Conservation (phyloP, 768 basidiomycete genomes). For the Russula virescens region DNA sequence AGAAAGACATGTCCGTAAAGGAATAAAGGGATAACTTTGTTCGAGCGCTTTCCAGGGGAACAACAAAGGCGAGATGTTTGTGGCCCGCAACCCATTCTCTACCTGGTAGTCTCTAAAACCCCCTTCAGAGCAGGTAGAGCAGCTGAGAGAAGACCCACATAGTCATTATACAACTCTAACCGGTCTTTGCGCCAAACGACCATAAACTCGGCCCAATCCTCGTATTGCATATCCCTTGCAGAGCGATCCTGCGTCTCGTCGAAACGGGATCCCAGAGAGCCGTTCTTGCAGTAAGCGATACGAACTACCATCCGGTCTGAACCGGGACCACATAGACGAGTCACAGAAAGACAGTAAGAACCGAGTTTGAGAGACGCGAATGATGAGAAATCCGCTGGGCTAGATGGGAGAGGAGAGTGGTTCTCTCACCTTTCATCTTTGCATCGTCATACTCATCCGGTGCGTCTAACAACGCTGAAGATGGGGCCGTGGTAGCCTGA, state of each 20-base stretch:
- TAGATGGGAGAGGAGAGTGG: not conserved
- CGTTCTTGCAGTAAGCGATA: conserved; percentile 56
- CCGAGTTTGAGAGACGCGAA: not conserved
- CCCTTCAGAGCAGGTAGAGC: not conserved
- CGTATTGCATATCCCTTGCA: conserved; percentile 52
- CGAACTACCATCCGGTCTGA: conserved; percentile 88
- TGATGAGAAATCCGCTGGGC: not conserved
- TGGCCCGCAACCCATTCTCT: conserved; percentile 64
- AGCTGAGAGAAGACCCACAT: conserved; percentile 44
- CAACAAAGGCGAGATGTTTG: conserved; percentile 72
- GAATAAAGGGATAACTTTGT: conserved; percentile 84
- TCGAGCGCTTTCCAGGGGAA: conserved; percentile 57
- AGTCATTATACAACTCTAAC: conserved; percentile 81
- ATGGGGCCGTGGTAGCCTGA: conserved; percentile 24
- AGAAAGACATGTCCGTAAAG: conserved; percentile 79
- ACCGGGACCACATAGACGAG: conserved; percentile 25
- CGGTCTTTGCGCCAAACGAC: conserved; percentile 76
- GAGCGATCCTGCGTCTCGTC: conserved; percentile 65
- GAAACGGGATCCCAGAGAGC: conserved; percentile 45
- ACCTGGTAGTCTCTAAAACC: conserved; percentile 50
- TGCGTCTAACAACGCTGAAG: not conserved
- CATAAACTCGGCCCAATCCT: conserved; percentile 76
- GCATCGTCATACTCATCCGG: conserved; percentile 40
- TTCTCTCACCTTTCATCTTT: conserved; percentile 68
- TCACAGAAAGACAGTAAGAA: not conserved